Percentiles rank a stretch among this genome's conserved stretches.
phyloP scores from a whole-genome alignment of 164 flowering plant genomes.

The Dillenia suffruticosa region DNA sequence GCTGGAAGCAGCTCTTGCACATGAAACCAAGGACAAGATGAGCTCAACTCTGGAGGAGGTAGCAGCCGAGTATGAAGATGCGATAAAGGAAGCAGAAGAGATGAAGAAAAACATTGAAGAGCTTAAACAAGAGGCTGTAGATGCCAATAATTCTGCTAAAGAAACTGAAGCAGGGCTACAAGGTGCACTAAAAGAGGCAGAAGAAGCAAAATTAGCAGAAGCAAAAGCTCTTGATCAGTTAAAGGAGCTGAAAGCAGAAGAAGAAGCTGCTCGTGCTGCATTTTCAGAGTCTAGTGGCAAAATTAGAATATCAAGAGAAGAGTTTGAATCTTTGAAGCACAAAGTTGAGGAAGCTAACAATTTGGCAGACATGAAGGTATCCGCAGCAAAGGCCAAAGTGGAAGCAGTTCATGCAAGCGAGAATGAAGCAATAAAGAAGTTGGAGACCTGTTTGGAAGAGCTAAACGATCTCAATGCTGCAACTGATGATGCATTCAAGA shows the following conservation, averaged over 20 bases:
- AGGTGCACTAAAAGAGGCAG: slow-evolving; percentile 22
- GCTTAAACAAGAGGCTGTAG: slow-evolving; percentile 28
- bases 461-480: slow-evolving; percentile 30
- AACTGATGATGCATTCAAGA: slow-evolving; percentile 35
- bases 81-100: slow-evolving; percentile 25
- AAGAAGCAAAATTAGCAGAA: slow-evolving; percentile 42
- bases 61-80: slow-evolving; percentile 18
- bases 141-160: slow-evolving; percentile 3
- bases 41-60: slow-evolving; percentile 16
- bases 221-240: slow-evolving; percentile 28
- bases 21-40: slow-evolving; percentile 4
- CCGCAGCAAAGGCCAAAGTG: slow-evolving; percentile 26
- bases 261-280: slow-evolving; percentile 1
- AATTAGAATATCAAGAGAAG: slow-evolving; percentile 33
- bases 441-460: slow-evolving; percentile 31
- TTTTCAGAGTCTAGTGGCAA: slow-evolving; percentile 9
- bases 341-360: slow-evolving; percentile 23
- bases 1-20: slow-evolving; percentile 15
- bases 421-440: slow-evolving; percentile 18
- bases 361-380: slow-evolving; percentile 28
- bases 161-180: slow-evolving; percentile 30
- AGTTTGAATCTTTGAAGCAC: slow-evolving; percentile 29
- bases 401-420: slow-evolving; percentile 29
- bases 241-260: slow-evolving; percentile 8
- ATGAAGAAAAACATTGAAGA: slow-evolving; percentile 14